Evolutionary conservation across 768 basidiomycete genomes (phyloP).

Genomic region (Amanita subjunquillea): DNA sequence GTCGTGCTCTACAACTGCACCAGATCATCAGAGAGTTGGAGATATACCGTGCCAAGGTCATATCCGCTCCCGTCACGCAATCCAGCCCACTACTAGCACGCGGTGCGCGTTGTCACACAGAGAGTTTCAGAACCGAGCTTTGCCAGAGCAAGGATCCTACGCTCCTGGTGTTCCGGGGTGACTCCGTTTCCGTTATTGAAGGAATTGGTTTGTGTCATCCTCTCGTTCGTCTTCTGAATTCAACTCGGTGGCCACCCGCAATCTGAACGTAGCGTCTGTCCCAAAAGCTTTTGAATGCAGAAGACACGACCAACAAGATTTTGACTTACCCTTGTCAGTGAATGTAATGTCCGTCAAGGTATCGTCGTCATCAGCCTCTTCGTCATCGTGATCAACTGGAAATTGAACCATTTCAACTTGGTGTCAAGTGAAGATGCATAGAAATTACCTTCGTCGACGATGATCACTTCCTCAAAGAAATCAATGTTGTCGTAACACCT

Average conservation of each 20-base stretch:
- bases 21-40: neutral
- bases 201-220: neutral
- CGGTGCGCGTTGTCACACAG: conserved; percentile 6
- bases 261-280: neutral
- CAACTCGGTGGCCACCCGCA: neutral
- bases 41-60: neutral
- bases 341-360: neutral
- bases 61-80: neutral
- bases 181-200: neutral
- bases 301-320: neutral
- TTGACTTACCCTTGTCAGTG: neutral
- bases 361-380: neutral
- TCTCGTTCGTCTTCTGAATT: neutral
- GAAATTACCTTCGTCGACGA: neutral
- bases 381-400: neutral
- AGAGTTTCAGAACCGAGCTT: conserved; percentile 1
- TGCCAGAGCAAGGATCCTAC: neutral
- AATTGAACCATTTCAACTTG: neutral
- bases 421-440: neutral
- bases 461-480: neutral
- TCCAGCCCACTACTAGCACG: conserved; percentile 1
- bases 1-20: neutral
- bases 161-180: neutral
- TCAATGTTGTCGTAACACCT: neutral
- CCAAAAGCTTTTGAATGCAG: neutral